Base-by-base conservation (phyloP, 2,329 filamentous ascomycete species). In the Botryotinia narcissicola region DNA sequence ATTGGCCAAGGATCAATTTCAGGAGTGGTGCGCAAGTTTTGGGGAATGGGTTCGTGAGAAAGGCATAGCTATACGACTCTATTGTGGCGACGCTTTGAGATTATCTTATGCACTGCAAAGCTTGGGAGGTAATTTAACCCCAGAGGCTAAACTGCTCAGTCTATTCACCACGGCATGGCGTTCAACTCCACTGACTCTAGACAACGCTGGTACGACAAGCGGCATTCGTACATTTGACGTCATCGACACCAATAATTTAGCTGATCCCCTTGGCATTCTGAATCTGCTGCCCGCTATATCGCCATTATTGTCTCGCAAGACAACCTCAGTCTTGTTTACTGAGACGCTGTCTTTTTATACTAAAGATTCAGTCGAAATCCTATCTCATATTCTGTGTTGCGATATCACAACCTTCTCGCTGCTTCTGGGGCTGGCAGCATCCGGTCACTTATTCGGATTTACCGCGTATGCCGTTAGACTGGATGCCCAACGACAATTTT, bases 191-290 rank as follows among this genome's bases (percentile, higher is more conserved):
- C 18, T 71, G 9, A 9, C 20, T 25, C 9, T 71, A 4, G n/a
- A 63, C 5, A 12, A 22, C 20, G 4, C n/a, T 18, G 57, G 54
- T 51, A 22, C 9, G 1, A n/a, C 29, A 48, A 62, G 37, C 5
- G 67, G 32, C 6, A 35, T 59, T 18, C n/a, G 18, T 32, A 8
- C n/a, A 8, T 71, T 71, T 48, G 57, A 71, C 18, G 22, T 71
- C 8, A 76, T 76, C 25, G 74, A 76, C 57, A 74, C 75, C 4
- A 75, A 73, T 4, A 75, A 75, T 29, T 46, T 76, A 16, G 40
- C 68, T 20, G 75, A 76, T 54, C 69, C 72, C 22, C 22, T 75
- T 5, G 75, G 74, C 6, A 37, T 72, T 12, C 18, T 76, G 3
- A 76, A 75, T 57, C 8, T 76, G 20, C 40, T 76, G 22, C 62